Evolutionary conservation across 345 rosid genomes (phyloP).

Genomic region (Gossypium mustelinum): DNA sequence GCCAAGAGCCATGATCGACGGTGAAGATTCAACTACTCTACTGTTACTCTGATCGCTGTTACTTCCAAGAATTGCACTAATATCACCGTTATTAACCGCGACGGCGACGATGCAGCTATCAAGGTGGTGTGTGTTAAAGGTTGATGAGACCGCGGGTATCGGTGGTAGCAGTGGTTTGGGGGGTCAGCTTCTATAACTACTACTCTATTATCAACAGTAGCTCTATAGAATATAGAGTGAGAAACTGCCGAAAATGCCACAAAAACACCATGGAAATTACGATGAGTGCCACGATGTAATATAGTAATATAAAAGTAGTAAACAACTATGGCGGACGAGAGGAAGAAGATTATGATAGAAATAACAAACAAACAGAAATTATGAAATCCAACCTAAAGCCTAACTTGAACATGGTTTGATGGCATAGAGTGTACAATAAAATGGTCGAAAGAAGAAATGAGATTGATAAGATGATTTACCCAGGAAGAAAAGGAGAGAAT

Average conservation of each 20-base stretch:
- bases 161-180: slow-evolving; percentile 23
- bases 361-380: slow-evolving; percentile 21
- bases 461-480: too few relatives aligned
- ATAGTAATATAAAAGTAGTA: neutral
- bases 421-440: neutral
- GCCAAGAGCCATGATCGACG: slow-evolving; percentile 62
- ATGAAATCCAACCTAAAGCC: slow-evolving; percentile 32
- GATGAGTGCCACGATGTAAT: slow-evolving; percentile 16
- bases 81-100: slow-evolving; percentile 20
- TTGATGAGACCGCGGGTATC: slow-evolving; percentile 29
- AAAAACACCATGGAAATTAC: slow-evolving; percentile 37
- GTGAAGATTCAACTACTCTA: slow-evolving; percentile 19
- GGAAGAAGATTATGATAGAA: neutral
- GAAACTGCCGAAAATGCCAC: slow-evolving; percentile 49
- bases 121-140: slow-evolving; percentile 51
- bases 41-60: slow-evolving; percentile 21
- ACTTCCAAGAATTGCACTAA: slow-evolving; percentile 16
- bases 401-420: slow-evolving; percentile 19
- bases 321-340: neutral
- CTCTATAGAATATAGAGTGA: slow-evolving; percentile 95
- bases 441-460: neutral
- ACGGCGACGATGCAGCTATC: slow-evolving; percentile 9
- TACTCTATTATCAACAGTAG: slow-evolving; percentile 48
- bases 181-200: slow-evolving; percentile 42
- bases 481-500: too few relatives aligned